phyloP scores from a whole-genome alignment of 352 stramenopile species.

The Phytophthora ramorum region DNA sequence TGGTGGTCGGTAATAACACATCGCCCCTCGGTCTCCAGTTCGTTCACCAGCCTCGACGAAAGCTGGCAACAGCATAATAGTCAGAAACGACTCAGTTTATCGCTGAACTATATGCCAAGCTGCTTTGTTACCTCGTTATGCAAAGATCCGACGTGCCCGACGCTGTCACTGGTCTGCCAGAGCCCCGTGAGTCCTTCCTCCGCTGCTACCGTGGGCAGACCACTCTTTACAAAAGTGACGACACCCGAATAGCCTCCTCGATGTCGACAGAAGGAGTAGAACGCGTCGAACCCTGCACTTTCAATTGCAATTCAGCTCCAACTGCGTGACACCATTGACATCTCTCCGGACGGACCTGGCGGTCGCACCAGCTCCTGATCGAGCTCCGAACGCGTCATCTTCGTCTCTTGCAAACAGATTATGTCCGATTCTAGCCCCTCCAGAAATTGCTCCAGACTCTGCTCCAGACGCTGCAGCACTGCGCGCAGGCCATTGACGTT shows the following conservation, averaged over 20 bases:
- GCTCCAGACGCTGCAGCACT: constrained; percentile 66
- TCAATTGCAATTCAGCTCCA: constrained; percentile 14
- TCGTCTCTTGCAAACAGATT: constrained; percentile 89
- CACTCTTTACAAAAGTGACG: constrained; percentile 69
- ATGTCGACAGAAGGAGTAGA: constrained; percentile 81
- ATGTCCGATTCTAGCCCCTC: constrained; percentile 69
- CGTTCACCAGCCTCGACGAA: constrained; percentile 54
- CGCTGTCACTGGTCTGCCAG: constrained; percentile 60
- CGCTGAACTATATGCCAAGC: neutral
- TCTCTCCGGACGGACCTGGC: constrained; percentile 33
- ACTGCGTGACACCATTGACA: neutral
- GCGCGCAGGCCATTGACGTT: constrained; percentile 89
- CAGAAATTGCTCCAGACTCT: constrained; percentile 60
- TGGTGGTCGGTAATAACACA: constrained; percentile 89
- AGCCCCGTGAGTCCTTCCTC: constrained; percentile 78
- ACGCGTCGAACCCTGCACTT: constrained; percentile 75
- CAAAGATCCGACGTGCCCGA: constrained; percentile 60
- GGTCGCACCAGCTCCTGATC: constrained; percentile 80
- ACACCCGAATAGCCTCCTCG: constrained; percentile 83
- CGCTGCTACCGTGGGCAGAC: constrained; percentile 59
- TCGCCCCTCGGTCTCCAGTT: constrained; percentile 82
- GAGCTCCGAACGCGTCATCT: constrained; percentile 84
- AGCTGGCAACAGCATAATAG: constrained; percentile 38
- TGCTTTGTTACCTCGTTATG: constrained; percentile 49
- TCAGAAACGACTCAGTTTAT: neutral